These are phyloP conservation scores for Leucocoprinus gongylophorus DNA, from an alignment of 1,284 basidiomycete genomes.

Conservation along the genomic window DNA sequence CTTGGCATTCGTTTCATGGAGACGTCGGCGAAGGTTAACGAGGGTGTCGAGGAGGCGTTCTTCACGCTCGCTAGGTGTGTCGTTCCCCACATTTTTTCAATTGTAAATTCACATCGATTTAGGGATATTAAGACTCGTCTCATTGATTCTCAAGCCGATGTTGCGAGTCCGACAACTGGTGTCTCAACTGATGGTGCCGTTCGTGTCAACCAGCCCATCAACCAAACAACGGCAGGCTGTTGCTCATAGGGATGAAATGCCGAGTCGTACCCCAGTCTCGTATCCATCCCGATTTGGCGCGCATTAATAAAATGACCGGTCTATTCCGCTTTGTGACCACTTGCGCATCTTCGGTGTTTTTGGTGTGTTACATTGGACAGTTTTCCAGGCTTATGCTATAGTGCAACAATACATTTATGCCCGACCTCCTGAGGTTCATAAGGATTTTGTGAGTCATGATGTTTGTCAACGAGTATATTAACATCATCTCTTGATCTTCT, in stretches of 20 bases:
- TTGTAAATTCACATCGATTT: neutral
- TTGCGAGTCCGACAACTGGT: slow-evolving; percentile 36
- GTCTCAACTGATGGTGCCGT: slow-evolving; percentile 46
- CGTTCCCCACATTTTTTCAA: neutral
- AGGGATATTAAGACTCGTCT: slow-evolving; percentile 96
- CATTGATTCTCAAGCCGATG: slow-evolving; percentile 89
- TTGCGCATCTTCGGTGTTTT: no score
- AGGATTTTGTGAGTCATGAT: no score
- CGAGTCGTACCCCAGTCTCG: slow-evolving; percentile 9
- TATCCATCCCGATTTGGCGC: slow-evolving; percentile 3
- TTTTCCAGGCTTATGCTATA: no score
- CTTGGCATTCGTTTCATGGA: slow-evolving; percentile 96
- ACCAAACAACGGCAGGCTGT: slow-evolving; percentile 41
- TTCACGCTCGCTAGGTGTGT: slow-evolving; percentile 91
- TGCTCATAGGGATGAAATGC: slow-evolving; percentile 42
- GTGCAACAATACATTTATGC: no score
- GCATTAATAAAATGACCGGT: no score
- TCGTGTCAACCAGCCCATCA: slow-evolving; percentile 55
- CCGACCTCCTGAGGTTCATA: no score
- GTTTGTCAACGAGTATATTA: no score
- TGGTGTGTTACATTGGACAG: no score
- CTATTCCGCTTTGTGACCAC: no score
- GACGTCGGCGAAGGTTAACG: slow-evolving; percentile 96
- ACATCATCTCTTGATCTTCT: no score
- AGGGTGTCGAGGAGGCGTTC: slow-evolving; percentile 98